Percentiles rank a stretch among this genome's conserved stretches.
Conservation (phyloP, 2,329 filamentous ascomycete genomes). For the Scedosporium apiospermum region DNA sequence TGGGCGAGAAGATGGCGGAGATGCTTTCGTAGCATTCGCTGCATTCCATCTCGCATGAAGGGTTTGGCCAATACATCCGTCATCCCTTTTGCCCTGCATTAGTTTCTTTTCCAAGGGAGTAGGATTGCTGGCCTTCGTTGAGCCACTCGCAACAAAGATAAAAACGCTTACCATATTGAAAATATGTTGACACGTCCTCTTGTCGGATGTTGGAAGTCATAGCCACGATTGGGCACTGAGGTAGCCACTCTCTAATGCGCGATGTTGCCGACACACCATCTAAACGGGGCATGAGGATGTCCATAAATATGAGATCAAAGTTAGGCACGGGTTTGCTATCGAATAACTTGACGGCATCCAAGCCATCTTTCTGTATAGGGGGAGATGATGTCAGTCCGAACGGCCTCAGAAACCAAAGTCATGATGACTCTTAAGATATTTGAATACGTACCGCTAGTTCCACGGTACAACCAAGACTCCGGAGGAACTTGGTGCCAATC, state of each 20-base stretch:
- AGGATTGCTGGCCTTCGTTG: not conserved
- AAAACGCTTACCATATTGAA: constrained; percentile 70
- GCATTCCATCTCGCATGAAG: constrained; percentile 81
- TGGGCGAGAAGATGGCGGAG: constrained; percentile 60
- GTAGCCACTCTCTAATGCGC: constrained; percentile 80
- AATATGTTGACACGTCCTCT: constrained; percentile 95
- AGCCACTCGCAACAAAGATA: constrained; percentile 11
- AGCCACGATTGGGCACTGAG: constrained; percentile 79
- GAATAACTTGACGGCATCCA: constrained; percentile 63
- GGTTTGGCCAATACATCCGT: constrained; percentile 95
- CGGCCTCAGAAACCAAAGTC: not conserved
- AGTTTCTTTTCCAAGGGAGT: not conserved
- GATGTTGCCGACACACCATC: constrained; percentile 93
- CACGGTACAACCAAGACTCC: constrained; percentile 56
- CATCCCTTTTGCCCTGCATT: constrained; percentile 61
- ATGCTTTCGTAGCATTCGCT: constrained; percentile 81
- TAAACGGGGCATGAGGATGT: constrained; percentile 94
- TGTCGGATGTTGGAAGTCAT: constrained; percentile 98
- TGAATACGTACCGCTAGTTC: constrained; percentile 52
- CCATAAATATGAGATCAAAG: constrained; percentile 71
- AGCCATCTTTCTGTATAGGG: constrained; percentile 52
- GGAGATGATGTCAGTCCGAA: not conserved
- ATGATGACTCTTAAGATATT: too few species aligned
- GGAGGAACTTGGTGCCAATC: constrained; percentile 59
- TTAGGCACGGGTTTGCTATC: constrained; percentile 28